Conservation (phyloP, 306 rosid species). For the Gillenia trifoliata region DNA sequence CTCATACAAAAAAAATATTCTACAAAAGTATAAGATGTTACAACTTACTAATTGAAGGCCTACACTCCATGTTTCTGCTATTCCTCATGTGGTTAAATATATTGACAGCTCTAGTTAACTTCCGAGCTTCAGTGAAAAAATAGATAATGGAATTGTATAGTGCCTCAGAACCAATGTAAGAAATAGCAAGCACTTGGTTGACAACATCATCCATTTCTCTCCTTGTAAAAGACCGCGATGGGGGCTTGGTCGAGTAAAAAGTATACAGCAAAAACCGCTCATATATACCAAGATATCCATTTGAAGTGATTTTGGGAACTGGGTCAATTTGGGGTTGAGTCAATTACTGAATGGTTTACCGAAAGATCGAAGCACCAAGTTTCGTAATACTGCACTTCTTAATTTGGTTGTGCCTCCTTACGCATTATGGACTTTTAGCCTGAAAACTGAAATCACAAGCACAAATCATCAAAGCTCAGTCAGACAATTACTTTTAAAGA, state of each 20-base stretch:
- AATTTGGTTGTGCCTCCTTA: neutral
- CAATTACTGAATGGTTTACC: neutral
- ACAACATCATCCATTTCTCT: conserved; percentile 86
- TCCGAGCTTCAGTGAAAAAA: conserved; percentile 68
- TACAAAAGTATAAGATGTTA: no score
- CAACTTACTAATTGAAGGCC: conserved; percentile 80
- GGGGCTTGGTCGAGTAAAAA: conserved; percentile 52
- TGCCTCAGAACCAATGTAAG: conserved; percentile 54
- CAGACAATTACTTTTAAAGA: neutral
- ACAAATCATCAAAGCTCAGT: neutral
- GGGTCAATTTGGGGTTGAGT: conserved; percentile 7
- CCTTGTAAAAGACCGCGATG: conserved; percentile 63
- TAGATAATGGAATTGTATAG: conserved; percentile 71
- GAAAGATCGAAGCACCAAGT: neutral
- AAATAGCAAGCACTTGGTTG: conserved; percentile 72
- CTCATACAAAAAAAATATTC: conserved; percentile 73
- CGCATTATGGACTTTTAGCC: neutral
- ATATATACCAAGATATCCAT: no score
- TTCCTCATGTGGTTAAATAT: no score
- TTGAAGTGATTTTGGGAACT: no score
- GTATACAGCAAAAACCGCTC: conserved; percentile 23
- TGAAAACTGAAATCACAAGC: conserved; percentile 2
- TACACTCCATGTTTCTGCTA: conserved; percentile 42
- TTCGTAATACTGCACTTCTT: neutral
- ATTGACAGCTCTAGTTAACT: conserved; percentile 69